Conservation (phyloP, 768 basidiomycete species). For the Termitomyces sp. region DNA sequence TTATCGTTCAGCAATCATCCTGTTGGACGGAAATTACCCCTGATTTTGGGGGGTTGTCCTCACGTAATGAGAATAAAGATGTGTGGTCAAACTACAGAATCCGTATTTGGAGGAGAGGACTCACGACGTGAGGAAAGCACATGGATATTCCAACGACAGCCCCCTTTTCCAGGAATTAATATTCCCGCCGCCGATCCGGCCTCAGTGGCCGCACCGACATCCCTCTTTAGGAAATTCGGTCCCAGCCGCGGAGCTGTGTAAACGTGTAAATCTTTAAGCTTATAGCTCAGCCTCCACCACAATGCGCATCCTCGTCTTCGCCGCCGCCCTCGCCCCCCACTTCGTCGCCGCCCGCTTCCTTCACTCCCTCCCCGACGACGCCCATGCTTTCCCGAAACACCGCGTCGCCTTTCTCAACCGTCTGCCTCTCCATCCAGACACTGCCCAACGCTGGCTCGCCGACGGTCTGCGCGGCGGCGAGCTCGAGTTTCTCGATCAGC, state of each 20-base stretch:
- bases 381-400: constrained; percentile 78
- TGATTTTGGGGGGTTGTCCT: constrained; percentile 48
- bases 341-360: constrained; percentile 36
- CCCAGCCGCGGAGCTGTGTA: constrained; percentile 14
- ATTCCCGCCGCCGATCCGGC: constrained; percentile 12
- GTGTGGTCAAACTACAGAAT: constrained; percentile 18
- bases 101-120: constrained; percentile 27
- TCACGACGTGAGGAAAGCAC: constrained; percentile 22
- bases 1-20: constrained; percentile 4
- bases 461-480: constrained; percentile 72
- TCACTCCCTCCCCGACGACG: constrained; percentile 75
- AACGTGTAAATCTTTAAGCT: constrained; percentile 6
- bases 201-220: background rate
- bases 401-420: constrained; percentile 74
- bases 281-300: background rate
- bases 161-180: constrained; percentile 13
- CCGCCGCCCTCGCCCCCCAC: constrained; percentile 22
- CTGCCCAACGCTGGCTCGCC: constrained; percentile 68
- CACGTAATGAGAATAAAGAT: constrained; percentile 43
- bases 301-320: constrained; percentile 11
- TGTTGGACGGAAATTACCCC: constrained; percentile 31
- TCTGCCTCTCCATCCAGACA: constrained; percentile 66
- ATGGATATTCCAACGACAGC: constrained; percentile 17
- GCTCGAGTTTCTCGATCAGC: constrained; percentile 68
- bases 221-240: constrained; percentile 9